Percentiles rank a stretch among this genome's conserved stretches.
Conservation (phyloP, 1,139 yeast species). For the Citeromyces hawaiiensis region DNA sequence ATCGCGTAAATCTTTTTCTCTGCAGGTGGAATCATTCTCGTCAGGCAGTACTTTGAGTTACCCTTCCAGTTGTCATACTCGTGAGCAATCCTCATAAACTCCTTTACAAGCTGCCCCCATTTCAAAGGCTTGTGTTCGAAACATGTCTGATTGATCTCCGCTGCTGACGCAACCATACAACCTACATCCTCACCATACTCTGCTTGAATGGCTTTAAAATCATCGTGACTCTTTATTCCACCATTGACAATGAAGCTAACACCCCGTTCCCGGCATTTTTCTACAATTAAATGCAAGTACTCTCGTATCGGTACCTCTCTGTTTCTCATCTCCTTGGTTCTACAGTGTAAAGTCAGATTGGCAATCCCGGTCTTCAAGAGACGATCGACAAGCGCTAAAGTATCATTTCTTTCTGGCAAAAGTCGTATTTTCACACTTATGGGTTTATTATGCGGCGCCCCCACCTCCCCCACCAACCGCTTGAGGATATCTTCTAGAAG, state of each 20-base stretch:
- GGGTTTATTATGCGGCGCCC: slow-evolving; percentile 62
- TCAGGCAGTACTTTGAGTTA: slow-evolving; percentile 70
- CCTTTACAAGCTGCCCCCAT: slow-evolving; percentile 42
- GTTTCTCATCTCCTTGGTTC: slow-evolving; percentile 84
- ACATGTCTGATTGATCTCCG: slow-evolving; percentile 77
- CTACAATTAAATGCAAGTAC: slow-evolving; percentile 47
- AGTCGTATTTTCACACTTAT: slow-evolving; percentile 85
- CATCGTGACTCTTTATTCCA: slow-evolving; percentile 41
- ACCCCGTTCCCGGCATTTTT: slow-evolving; percentile 45
- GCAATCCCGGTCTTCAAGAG: slow-evolving; percentile 72
- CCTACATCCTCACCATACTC: slow-evolving; percentile 50
- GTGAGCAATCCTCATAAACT: slow-evolving; percentile 41
- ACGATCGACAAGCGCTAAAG: slow-evolving; percentile 45
- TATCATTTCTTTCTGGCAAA: slow-evolving; percentile 45
- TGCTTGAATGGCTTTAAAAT: slow-evolving; percentile 37
- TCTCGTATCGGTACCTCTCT: slow-evolving; percentile 67
- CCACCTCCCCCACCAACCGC: slow-evolving; percentile 65
- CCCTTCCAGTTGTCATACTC: slow-evolving; percentile 47
- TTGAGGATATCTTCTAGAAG: slow-evolving; percentile 52
- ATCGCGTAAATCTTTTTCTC: slow-evolving; percentile 20
- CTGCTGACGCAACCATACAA: slow-evolving; percentile 89
- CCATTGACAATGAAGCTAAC: slow-evolving; percentile 79
- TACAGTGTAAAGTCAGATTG: slow-evolving; percentile 81
- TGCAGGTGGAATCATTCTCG: slow-evolving; percentile 66
- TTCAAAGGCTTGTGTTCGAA: slow-evolving; percentile 37